Percentiles rank a stretch among this genome's conserved stretches.
These are phyloP conservation scores for Artemisia tridentata DNA, from an alignment of 129 eudicot genomes.

Conservation along the genomic window DNA sequence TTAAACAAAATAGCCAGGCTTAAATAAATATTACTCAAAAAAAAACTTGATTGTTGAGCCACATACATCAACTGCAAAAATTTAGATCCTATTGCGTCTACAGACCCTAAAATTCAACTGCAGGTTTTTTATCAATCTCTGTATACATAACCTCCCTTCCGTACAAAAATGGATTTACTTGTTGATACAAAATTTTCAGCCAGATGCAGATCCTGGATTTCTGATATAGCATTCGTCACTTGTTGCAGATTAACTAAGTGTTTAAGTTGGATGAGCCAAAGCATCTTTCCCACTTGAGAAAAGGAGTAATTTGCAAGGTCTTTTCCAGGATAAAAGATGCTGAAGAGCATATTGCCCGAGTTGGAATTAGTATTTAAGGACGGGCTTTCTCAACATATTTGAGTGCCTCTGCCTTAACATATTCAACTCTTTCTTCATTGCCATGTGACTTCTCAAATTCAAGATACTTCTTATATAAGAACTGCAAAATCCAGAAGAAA, in stretches of 20 bases:
- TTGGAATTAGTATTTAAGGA: background rate
- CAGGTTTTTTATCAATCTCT: conserved; percentile 1
- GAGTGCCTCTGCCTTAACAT: conserved; percentile 70
- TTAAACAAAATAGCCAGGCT: conserved; percentile 14
- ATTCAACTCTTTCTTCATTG: conserved; percentile 61
- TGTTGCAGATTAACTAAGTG: background rate
- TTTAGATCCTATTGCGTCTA: conserved; percentile 10
- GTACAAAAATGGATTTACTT: conserved; percentile 1
- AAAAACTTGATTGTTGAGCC: background rate
- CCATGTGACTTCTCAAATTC: conserved; percentile 74
- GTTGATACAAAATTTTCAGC: background rate
- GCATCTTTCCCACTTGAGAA: too few relatives aligned
- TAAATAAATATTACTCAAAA: conserved; percentile 8
- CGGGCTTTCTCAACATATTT: conserved; percentile 59
- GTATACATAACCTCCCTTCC: background rate
- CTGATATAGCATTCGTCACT: background rate
- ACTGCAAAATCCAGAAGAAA: conserved; percentile 43
- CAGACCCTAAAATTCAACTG: conserved; percentile 9
- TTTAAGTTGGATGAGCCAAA: background rate
- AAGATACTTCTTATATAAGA: conserved; percentile 71
- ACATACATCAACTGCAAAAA: conserved; percentile 7
- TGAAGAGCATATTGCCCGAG: background rate
- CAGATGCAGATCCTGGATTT: background rate
- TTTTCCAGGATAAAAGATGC: background rate
- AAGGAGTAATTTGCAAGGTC: too few relatives aligned